A percentile compares a stretch with the other conserved stretches of the same genome.
Conservation (phyloP, 1,139 yeast genomes). For the Pichia sp. region DNA sequence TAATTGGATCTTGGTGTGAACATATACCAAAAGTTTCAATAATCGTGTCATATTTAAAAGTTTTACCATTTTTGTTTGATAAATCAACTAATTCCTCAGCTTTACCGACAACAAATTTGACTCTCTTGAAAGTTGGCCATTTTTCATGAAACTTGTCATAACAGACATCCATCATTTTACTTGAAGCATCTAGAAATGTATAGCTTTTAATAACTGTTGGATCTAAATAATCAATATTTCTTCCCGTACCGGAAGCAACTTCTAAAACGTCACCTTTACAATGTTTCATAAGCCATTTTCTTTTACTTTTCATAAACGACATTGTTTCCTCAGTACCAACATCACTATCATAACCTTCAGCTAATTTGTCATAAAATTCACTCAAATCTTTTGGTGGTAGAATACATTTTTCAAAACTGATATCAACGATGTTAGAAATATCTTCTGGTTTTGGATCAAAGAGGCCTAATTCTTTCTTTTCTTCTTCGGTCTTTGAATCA, state of each 20-base stretch:
- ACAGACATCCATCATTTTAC: conserved; percentile 80
- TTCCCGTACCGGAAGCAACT: conserved; percentile 93
- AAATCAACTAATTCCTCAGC: conserved; percentile 75
- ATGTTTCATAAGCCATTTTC: conserved; percentile 78
- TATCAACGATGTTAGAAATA: conserved; percentile 35
- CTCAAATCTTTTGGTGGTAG: conserved; percentile 78
- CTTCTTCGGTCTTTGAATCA: conserved; percentile 32
- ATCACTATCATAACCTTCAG: conserved; percentile 73
- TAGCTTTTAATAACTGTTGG: conserved; percentile 57
- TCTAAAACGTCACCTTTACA: conserved; percentile 85
- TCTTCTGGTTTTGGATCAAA: conserved; percentile 33
- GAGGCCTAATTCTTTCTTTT: conserved; percentile 15
- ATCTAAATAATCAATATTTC: conserved; percentile 73
- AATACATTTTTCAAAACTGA: conserved; percentile 29
- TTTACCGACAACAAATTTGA: conserved; percentile 84
- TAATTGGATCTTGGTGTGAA: conserved; percentile 89
- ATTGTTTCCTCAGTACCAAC: conserved; percentile 83
- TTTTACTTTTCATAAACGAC: conserved; percentile 72
- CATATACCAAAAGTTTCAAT: conserved; percentile 93
- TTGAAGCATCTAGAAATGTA: conserved; percentile 80
- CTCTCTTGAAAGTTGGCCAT: conserved; percentile 62
- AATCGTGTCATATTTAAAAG: conserved; percentile 75
- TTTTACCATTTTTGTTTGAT: conserved; percentile 21
- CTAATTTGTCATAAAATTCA: conserved; percentile 70
- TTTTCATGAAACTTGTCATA: conserved; percentile 61